Evolutionary conservation across 106 monocot species (phyloP).

Genomic region (Chionographis japonica): DNA sequence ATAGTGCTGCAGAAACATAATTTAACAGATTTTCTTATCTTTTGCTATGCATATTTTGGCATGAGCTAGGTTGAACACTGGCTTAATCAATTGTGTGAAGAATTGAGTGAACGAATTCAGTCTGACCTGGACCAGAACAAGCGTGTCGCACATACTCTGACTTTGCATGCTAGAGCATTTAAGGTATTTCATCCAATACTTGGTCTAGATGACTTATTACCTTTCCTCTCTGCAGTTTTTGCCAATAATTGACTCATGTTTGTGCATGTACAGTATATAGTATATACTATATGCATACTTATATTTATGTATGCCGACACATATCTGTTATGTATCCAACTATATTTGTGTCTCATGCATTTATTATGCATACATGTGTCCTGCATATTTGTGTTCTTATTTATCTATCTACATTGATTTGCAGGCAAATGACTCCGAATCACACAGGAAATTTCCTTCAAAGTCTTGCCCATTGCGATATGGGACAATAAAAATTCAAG

Average conservation of each 20-base stretch:
- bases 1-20: no score
- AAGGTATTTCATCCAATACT: constrained; percentile 37
- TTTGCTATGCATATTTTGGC: not conserved
- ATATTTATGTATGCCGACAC: no score
- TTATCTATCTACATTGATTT: not conserved
- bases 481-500: constrained; percentile 81
- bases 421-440: constrained; percentile 45
- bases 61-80: constrained; percentile 69
- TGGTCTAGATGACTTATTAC: no score
- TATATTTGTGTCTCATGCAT: no score
- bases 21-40: not conserved
- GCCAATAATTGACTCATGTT: no score
- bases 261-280: no score
- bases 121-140: constrained; percentile 80
- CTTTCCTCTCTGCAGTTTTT: no score
- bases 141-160: constrained; percentile 75
- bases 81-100: constrained; percentile 91
- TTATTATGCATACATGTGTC: no score
- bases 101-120: constrained; percentile 86
- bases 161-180: constrained; percentile 73
- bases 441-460: constrained; percentile 82
- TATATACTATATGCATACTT: no score
- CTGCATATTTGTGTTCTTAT: no score
- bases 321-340: no score
- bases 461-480: constrained; percentile 90